These are phyloP conservation scores for Termitomyces bulborhizus DNA, from an alignment of 768 basidiomycete genomes.

Conservation along the genomic window DNA sequence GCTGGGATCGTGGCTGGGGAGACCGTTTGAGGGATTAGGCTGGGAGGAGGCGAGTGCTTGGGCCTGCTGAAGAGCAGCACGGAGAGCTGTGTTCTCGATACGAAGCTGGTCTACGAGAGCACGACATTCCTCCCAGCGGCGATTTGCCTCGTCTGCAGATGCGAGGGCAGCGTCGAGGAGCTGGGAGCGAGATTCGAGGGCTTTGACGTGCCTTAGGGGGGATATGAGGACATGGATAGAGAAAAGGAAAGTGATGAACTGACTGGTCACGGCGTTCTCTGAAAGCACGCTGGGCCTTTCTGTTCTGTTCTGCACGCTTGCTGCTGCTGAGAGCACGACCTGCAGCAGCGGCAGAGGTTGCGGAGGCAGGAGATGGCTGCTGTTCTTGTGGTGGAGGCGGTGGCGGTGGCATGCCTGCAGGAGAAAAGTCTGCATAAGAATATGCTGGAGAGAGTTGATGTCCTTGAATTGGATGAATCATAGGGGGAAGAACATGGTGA, in stretches of 20 bases:
- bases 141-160: slow-evolving; percentile 82
- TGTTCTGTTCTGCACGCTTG: slow-evolving; percentile 91
- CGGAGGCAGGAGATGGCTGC: slow-evolving; percentile 4
- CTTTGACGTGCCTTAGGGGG: slow-evolving; percentile 69
- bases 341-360: slow-evolving; percentile 20
- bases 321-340: slow-evolving; percentile 66
- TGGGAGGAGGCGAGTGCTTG: slow-evolving; percentile 25
- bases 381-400: slow-evolving; percentile 19
- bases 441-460: slow-evolving; percentile 40
- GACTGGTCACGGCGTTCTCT: slow-evolving; percentile 86
- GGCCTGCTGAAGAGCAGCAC: slow-evolving; percentile 48
- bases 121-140: slow-evolving; percentile 89
- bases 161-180: slow-evolving; percentile 82
- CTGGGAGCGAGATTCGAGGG: slow-evolving; percentile 79
- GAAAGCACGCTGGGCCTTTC: slow-evolving; percentile 91
- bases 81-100: slow-evolving; percentile 74
- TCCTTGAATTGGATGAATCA: slow-evolving; percentile 34
- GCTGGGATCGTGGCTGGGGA: slow-evolving; percentile 13
- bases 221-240: not conserved
- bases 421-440: slow-evolving; percentile 48
- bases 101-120: slow-evolving; percentile 83
- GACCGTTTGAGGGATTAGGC: too few species aligned
- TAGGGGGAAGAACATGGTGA: slow-evolving; percentile 51
- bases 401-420: slow-evolving; percentile 38
- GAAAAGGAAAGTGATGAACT: slow-evolving; percentile 23